Evolutionary conservation across 768 basidiomycete genomes (phyloP).

Genomic region (Pholiota conissans): DNA sequence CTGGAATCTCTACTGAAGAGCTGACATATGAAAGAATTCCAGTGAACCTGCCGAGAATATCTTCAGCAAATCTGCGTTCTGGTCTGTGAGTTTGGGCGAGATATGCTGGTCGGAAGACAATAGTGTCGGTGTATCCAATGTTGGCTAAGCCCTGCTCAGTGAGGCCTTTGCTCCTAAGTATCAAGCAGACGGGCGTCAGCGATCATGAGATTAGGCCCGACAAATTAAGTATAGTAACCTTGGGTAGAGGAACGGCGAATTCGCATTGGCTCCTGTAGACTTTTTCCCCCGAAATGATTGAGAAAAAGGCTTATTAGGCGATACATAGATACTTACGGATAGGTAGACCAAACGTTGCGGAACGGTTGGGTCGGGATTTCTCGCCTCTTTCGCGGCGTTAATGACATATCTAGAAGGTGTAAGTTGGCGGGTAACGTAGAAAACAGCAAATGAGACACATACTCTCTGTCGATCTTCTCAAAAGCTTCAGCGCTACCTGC

Average conservation of each 20-base stretch:
- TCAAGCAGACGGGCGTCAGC: background rate
- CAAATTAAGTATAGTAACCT: constrained; percentile 31
- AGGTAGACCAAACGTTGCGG: constrained; percentile 68
- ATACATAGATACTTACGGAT: constrained; percentile 45
- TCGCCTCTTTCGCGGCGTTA: constrained; percentile 68
- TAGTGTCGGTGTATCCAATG: constrained; percentile 69
- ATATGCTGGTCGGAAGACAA: constrained; percentile 67
- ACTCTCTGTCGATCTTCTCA: constrained; percentile 80
- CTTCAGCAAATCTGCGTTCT: constrained; percentile 41
- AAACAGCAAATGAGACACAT: constrained; percentile 21
- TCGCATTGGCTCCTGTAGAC: constrained; percentile 49
- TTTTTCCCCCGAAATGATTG: constrained; percentile 19
- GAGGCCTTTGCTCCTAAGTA: constrained; percentile 69
- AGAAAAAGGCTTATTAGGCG: background rate
- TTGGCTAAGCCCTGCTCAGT: constrained; percentile 69
- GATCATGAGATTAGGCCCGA: background rate
- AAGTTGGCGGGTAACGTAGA: background rate
- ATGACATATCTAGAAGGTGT: constrained; percentile 62
- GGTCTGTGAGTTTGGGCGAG: constrained; percentile 48
- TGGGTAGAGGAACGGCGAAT: constrained; percentile 51
- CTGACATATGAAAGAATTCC: constrained; percentile 37
- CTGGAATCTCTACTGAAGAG: constrained; percentile 44
- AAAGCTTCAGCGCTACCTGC: constrained; percentile 70
- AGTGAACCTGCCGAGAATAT: constrained; percentile 29
- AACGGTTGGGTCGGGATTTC: constrained; percentile 39